Base-by-base conservation (phyloP, 129 eudicot species). In the Dittrichia graveolens region DNA sequence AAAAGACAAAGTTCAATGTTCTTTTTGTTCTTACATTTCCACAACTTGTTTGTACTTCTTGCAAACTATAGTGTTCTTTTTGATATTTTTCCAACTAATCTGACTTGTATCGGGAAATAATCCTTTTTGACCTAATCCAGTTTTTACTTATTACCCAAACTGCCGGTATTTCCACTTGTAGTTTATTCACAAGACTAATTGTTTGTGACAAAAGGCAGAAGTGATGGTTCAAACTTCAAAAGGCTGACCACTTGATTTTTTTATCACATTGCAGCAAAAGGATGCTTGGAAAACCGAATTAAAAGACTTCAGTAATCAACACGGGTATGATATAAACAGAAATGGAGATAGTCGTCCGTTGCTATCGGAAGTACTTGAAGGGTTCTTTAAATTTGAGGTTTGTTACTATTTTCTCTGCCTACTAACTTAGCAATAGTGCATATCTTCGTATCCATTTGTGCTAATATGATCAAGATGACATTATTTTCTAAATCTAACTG, bases 221-320 rank as follows among this genome's bases (percentile, higher is more conserved):
- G 34, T 38, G 50, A 41, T 18, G 16, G 12, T 40, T 55, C 13
- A 10, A 14, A 56, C 7, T 40, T 55, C 13, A 10, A 14, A 56
- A 48, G 18, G 18, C 1, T 15, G 34, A 31, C 18, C 35, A 15
- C 50, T 54, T 19, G 0, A 16, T 39, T 34, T 54, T 8, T 24
- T 34, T 55, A 37, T 81, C 19, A 4, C 35, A 53, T 78, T 83
- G 84, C 89, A 94, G 99, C 94, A 84, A 78, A 88, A 90, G 82
- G 97, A 94, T 72, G 84, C 80, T 48, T 94, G 99, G 99, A 94
- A 94, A 83, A 59, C 89, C 12, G 99, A 94, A 83, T 67, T 94
- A 79, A 90, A 88, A 75, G 97, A 90, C 46, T 90, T 90, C 44
- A 85, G 96, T 75, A 85, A 67, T 85, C 86, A 84, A 74, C 81